Evolutionary conservation across 2,329 filamentous ascomycete species (phyloP).

Genomic region (Chaetoscypha palmicola): DNA sequence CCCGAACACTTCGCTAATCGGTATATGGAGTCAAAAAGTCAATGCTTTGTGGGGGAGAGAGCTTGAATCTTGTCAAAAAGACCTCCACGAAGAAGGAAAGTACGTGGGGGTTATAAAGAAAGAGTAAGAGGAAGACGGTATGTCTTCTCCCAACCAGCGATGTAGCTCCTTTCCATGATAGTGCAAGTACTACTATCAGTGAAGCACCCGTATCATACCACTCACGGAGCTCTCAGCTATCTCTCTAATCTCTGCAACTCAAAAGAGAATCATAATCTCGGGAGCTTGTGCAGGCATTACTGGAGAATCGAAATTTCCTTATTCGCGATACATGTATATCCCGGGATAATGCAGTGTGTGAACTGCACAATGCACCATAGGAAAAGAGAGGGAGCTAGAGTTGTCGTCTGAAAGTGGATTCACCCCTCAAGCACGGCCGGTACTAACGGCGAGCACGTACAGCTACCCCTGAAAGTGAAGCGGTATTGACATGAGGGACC

Average conservation of each 20-base stretch:
- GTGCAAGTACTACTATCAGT: slow-evolving; percentile 6
- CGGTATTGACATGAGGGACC: slow-evolving; percentile 5
- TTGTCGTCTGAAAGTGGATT: slow-evolving; percentile 2
- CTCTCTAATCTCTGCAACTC: slow-evolving; percentile 18
- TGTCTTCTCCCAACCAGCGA: slow-evolving; percentile 1
- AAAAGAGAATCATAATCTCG: slow-evolving; percentile 9
- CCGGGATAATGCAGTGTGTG: slow-evolving; percentile 7
- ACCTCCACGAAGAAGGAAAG: slow-evolving; percentile 11
- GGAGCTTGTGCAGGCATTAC: slow-evolving; percentile 7
- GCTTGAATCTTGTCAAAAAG: slow-evolving; percentile 5
- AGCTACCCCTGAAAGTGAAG: not conserved
- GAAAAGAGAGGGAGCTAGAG: not conserved
- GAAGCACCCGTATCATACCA: slow-evolving; percentile 10
- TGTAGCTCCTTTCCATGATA: slow-evolving; percentile 11
- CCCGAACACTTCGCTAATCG: no score
- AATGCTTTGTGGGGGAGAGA: slow-evolving; percentile 14
- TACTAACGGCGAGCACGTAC: not conserved
- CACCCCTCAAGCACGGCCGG: not conserved
- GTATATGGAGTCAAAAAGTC: slow-evolving; percentile 8
- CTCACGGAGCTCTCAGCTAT: slow-evolving; percentile 19
- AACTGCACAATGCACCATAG: slow-evolving; percentile 3
- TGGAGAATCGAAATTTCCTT: not conserved
- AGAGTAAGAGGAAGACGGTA: slow-evolving; percentile 1
- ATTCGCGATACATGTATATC: slow-evolving; percentile 4
- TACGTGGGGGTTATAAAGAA: slow-evolving; percentile 13